Base-by-base conservation (phyloP, 805 yeast species). In the Hermanozyma aechmeae region DNA sequence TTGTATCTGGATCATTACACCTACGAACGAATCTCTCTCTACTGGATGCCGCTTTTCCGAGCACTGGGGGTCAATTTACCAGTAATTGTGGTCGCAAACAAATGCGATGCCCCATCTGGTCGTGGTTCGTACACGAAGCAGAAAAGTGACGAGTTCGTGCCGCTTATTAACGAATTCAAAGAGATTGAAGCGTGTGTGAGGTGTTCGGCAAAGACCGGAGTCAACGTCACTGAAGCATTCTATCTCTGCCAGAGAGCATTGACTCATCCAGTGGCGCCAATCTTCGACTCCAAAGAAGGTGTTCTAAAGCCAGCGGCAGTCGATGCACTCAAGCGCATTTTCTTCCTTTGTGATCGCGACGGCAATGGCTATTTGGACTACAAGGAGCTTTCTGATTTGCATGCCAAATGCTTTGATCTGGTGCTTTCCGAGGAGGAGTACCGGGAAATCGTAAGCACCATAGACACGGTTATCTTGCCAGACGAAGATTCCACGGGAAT, bases 11-110 rank as follows among this genome's bases (percentile, higher is more conserved):
- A 87, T 47, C 95, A 86, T 46, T 92, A 86, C 48, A 85, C 97
- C 0, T 92, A 86, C 49, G 97, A 92, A 50, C 66, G 97, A 26
- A 74, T 92, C 4, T 76, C 95, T 3, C 61, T 89, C 15, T 86
- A 86, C 51, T 92, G 99, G 99, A 78, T 92, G 71, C 92, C 93
- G 29, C 71, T 79, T 64, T 79, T 92, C 45, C 66, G 99, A 37
- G 83, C 95, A 0, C 65, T 85, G 69, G 99, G 98, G 3, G 85
- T 89, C 33, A 92, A 92, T 47, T 53, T 89, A 10, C 98, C 99
- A 0, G 78, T 92, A n/a, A 84, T 92, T 1, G 58, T 92, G 3
- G 80, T 94, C 53, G 86, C 87, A 31, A 92, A 86, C 53, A 86
- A 84, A 45, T 66, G 77, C 13, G 93, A 82, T 3, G 14, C 25